These are phyloP conservation scores for Hypoxylon rubiginosum DNA, from an alignment of 2,329 filamentous ascomycete species.

Conservation along the genomic window DNA sequence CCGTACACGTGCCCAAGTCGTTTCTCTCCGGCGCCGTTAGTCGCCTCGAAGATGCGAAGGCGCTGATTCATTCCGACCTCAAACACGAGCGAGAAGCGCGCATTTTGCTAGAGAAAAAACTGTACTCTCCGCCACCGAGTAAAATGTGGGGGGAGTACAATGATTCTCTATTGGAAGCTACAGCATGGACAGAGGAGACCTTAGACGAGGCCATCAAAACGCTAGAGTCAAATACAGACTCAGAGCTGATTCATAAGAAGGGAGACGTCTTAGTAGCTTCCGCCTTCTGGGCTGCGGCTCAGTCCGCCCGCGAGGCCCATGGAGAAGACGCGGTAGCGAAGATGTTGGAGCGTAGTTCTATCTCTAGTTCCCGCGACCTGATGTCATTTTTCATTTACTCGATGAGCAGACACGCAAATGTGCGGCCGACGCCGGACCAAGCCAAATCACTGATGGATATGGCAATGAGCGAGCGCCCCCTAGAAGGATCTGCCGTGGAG, in stretches of 20 bases:
- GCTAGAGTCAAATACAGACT: slow-evolving; percentile 14
- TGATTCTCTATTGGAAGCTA: slow-evolving; percentile 22
- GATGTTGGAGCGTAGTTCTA: slow-evolving; percentile 14
- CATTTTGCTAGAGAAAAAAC: slow-evolving; percentile 18
- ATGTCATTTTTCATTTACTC: slow-evolving; percentile 10
- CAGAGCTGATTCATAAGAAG: slow-evolving; percentile 15
- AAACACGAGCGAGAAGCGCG: slow-evolving; percentile 25
- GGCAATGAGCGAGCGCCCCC: slow-evolving; percentile 9
- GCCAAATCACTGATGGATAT: slow-evolving; percentile 23
- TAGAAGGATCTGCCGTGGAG: slow-evolving; percentile 29
- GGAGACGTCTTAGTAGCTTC: slow-evolving; percentile 29
- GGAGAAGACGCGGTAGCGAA: slow-evolving; percentile 23
- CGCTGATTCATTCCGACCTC: slow-evolving; percentile 14
- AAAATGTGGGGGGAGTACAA: slow-evolving; percentile 8
- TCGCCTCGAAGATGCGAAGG: slow-evolving; percentile 52
- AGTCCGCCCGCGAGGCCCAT: slow-evolving; percentile 4
- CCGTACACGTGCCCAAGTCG: slow-evolving; percentile 67
- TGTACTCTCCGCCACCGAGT: background rate
- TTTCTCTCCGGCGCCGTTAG: slow-evolving; percentile 68
- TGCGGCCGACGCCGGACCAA: background rate
- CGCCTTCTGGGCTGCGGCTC: slow-evolving; percentile 27
- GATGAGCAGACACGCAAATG: background rate
- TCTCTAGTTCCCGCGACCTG: slow-evolving; percentile 21
- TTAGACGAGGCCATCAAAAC: slow-evolving; percentile 23
- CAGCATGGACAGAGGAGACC: slow-evolving; percentile 31